Evolutionary conservation across 139 green algal species (phyloP), one percentile per base, ranked within the genome.

Genomic region (Chlamydomonas sp.): DNA sequence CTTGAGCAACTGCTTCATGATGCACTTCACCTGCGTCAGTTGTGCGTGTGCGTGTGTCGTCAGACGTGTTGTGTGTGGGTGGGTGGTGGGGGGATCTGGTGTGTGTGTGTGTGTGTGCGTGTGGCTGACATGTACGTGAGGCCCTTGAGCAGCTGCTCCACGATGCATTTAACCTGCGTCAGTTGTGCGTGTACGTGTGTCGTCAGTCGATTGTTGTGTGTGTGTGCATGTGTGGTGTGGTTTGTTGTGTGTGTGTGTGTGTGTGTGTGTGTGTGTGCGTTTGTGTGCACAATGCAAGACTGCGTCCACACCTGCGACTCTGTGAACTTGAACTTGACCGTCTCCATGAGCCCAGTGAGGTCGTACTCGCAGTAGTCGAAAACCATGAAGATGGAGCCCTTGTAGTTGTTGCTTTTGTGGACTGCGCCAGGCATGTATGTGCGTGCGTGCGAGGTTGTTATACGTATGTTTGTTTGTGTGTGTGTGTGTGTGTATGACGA

Each of bases 351-450:
- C 20, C 95, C 95, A 0, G 93, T 96, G 50, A 99, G 73, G 82
- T 99, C 95, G 67, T 97, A 91, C 65, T 99, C 93, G 77, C 96
- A 95, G 79, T 97, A 99, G 76, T 99, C 95, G 81, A 99, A 98
- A 3, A 98, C 91, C 92, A 99, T 98, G 86, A 97, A 99, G 60
- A 99, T 96, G 78, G 79, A 89, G 33, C 95, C 92, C 77, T 97
- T 96, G 72, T 86, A 89, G 59, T 90, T 87, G 80, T 95, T 96
- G 73, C 72, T 79, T 31, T 87, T 80, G 76, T 87, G 76, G 38
- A 84, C 85, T 91, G 81, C 72, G 64, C 5, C 81, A 74, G 28
- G 96, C 91, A 68, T 94, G 85, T 6, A 98, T 78, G n/a, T 93
- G 95, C 0, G 93, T 96, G 70, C 70, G 43, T 13, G 43, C 13